Conservation (phyloP, 2,329 filamentous ascomycete species). For the Neonectria coccinea region DNA sequence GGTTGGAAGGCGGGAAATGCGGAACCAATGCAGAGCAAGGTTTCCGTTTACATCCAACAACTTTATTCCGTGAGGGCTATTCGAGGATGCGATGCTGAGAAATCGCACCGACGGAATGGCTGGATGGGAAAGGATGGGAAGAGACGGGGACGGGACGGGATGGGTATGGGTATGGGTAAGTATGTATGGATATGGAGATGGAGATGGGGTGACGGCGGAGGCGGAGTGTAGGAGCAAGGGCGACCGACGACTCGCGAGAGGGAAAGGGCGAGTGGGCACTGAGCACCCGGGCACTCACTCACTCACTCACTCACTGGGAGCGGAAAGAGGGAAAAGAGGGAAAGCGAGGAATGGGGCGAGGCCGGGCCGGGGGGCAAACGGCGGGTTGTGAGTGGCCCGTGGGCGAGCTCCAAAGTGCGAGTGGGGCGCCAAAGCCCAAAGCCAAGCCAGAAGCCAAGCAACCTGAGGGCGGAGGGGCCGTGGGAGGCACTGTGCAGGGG, state of each 20-base stretch:
- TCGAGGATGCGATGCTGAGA: constrained; percentile 24
- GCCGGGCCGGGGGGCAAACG: constrained; percentile 19
- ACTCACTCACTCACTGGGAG: not conserved
- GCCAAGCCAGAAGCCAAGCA: constrained; percentile 24
- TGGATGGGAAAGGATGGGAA: constrained; percentile 30
- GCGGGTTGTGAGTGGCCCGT: constrained; percentile 26
- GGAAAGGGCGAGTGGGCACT: constrained; percentile 21
- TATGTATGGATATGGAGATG: constrained; percentile 19
- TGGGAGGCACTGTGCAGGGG: constrained; percentile 43
- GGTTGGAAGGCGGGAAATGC: constrained; percentile 35
- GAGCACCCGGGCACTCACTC: constrained; percentile 5
- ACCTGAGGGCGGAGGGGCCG: constrained; percentile 26
- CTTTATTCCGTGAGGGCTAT: constrained; percentile 21
- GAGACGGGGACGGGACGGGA: constrained; percentile 19
- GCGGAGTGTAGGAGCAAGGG: constrained; percentile 27
- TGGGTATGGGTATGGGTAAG: constrained; percentile 33
- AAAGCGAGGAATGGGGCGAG: constrained; percentile 26
- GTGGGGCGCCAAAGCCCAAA: constrained; percentile 24
- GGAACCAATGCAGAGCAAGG: constrained; percentile 28
- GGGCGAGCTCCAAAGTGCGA: constrained; percentile 32
- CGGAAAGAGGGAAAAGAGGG: constrained; percentile 24
- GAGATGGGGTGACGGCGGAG: constrained; percentile 39
- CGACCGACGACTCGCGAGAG: constrained; percentile 12
- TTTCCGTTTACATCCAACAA: constrained; percentile 32
- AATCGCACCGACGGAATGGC: constrained; percentile 29